Conservation (phyloP, 345 rosid species). For the Turnera subulata region DNA sequence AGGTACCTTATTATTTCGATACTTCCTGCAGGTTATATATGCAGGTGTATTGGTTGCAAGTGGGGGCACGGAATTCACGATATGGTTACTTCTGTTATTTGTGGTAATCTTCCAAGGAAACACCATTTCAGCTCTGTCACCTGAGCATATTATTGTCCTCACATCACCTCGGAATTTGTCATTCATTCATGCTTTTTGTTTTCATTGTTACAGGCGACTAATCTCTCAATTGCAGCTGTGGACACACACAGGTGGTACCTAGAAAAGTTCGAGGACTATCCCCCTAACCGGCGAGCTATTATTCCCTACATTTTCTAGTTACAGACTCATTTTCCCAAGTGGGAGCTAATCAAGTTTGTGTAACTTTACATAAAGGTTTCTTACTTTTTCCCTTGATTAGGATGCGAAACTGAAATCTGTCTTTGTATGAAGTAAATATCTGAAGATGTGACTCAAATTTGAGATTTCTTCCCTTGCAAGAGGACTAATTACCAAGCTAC, state of each 20-base stretch:
- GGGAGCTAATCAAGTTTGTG: too few relatives aligned
- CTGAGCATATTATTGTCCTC: not conserved
- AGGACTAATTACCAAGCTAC: too few relatives aligned
- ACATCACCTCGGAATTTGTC: too few relatives aligned
- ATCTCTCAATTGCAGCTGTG: conserved; percentile 55
- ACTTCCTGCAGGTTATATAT: conserved; percentile 52
- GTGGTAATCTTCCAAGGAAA: conserved; percentile 38
- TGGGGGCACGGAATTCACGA: conserved; percentile 62
- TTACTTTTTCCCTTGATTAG: too few relatives aligned
- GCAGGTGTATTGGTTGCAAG: conserved; percentile 62
- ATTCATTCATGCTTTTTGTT: not conserved
- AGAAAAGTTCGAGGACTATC: conserved; percentile 58
- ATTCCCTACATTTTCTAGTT: conserved; percentile 29
- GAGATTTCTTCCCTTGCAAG: too few relatives aligned
- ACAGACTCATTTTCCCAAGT: too few relatives aligned
- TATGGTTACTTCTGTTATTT: conserved; percentile 58
- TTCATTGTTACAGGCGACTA: conserved; percentile 51
- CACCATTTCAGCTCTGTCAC: not conserved
- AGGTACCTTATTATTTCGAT: not conserved
- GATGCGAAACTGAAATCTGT: too few relatives aligned
- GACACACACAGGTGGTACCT: conserved; percentile 78
- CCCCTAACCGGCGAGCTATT: conserved; percentile 44
- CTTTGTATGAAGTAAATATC: too few relatives aligned
- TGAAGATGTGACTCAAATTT: too few relatives aligned
- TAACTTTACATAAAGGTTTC: too few relatives aligned